A percentile compares a stretch with the other conserved stretches of the same genome.
Evolutionary conservation across 2,329 filamentous ascomycete genomes (phyloP).

Genomic region (Biscogniauxia mediterranea): DNA sequence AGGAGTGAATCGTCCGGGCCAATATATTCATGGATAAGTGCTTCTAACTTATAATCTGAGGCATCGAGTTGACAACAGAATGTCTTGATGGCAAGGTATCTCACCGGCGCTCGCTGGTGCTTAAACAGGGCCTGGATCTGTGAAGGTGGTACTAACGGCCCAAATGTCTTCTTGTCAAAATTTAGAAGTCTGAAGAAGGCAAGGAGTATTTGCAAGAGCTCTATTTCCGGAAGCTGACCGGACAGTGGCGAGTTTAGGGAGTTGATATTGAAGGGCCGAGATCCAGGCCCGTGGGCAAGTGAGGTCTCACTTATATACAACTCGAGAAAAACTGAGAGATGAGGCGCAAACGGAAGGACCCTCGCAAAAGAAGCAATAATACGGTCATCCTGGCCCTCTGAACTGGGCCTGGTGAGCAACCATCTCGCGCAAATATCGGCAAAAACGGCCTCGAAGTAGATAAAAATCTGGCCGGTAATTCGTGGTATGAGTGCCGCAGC

Average conservation of each 20-base stretch:
- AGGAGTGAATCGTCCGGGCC: conserved; percentile 58
- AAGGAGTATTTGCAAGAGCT: conserved; percentile 50
- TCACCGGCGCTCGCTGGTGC: conserved; percentile 57
- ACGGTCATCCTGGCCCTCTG: conserved; percentile 37
- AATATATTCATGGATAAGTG: conserved; percentile 66
- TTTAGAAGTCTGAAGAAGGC: conserved; percentile 77
- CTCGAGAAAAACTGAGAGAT: conserved; percentile 72
- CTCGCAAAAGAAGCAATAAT: conserved; percentile 73
- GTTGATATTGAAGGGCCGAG: conserved; percentile 25
- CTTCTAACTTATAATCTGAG: conserved; percentile 74
- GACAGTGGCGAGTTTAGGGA: conserved; percentile 24
- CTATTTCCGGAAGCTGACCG: conserved; percentile 9
- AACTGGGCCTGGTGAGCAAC: conserved; percentile 50
- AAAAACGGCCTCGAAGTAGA: conserved; percentile 71
- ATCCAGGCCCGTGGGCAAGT: conserved; percentile 14
- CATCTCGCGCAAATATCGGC: conserved; percentile 82
- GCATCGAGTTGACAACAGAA: conserved; percentile 77
- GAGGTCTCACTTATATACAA: conserved; percentile 37
- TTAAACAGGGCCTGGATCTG: conserved; percentile 68
- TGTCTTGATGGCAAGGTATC: conserved; percentile 79
- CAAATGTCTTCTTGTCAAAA: conserved; percentile 70
- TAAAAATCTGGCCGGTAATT: conserved; percentile 71
- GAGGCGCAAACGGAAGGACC: conserved; percentile 77
- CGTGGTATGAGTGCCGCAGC: conserved; percentile 65
- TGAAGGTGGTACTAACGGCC: conserved; percentile 60